Conservation (phyloP, 495 filamentous ascomycete genomes). For the Hypoxylon intermedium region DNA sequence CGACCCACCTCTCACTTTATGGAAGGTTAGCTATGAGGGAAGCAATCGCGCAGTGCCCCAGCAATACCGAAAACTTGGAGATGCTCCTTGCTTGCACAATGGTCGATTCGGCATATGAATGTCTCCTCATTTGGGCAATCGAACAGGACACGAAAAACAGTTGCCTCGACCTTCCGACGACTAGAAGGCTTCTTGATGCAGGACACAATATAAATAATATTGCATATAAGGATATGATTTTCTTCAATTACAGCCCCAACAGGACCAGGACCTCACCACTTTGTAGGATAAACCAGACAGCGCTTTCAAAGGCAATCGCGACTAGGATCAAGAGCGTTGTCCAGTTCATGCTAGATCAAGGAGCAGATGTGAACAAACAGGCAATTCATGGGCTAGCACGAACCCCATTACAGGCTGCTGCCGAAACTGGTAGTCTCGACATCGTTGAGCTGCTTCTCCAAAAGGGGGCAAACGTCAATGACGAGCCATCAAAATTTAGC, state of each 20-base stretch:
- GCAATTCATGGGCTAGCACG: constrained; percentile 5
- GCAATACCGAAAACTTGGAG: constrained; percentile 10
- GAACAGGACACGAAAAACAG: neutral
- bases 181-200: constrained; percentile 2
- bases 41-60: neutral
- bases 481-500: constrained; percentile 26
- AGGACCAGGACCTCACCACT: no score
- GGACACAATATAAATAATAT: constrained; percentile 11
- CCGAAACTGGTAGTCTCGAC: constrained; percentile 36
- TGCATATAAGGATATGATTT: neutral
- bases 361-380: constrained; percentile 42
- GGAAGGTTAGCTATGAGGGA: neutral
- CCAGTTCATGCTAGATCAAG: constrained; percentile 40
- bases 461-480: constrained; percentile 14
- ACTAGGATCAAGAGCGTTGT: constrained; percentile 30
- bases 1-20: no score
- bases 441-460: constrained; percentile 27
- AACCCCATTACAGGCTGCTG: constrained; percentile 44
- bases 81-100: constrained; percentile 1
- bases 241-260: no score
- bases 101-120: neutral
- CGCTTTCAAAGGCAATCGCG: constrained; percentile 24
- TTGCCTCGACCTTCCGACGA: neutral
- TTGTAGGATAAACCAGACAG: constrained; percentile 4
- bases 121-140: constrained; percentile 1